Percentiles rank a stretch among this genome's conserved stretches.
Evolutionary conservation across 1,139 yeast species (phyloP).

Genomic region (Candida gigantensis): DNA sequence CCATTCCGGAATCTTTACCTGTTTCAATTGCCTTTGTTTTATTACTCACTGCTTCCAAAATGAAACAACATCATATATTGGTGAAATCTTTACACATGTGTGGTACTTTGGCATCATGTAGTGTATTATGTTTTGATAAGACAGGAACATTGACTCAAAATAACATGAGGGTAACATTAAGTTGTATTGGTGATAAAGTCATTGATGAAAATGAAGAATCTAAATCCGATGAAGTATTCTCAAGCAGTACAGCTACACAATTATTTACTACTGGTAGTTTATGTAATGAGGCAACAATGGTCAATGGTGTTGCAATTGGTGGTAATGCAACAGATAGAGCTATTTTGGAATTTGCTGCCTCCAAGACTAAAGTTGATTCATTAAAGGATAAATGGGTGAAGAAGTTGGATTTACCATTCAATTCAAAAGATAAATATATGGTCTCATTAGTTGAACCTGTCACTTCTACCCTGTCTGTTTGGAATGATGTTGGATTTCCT

Average conservation of each 20-base stretch:
- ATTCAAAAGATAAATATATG: slow-evolving; percentile 53
- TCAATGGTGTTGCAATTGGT: slow-evolving; percentile 19
- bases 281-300: slow-evolving; percentile 40
- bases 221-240: slow-evolving; percentile 2
- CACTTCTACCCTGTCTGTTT: slow-evolving; percentile 14
- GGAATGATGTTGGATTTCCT: slow-evolving; percentile 16
- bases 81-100: slow-evolving; percentile 29
- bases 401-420: slow-evolving; percentile 41
- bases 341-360: slow-evolving; percentile 36
- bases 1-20: slow-evolving; percentile 40
- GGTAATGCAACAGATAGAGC: slow-evolving; percentile 57
- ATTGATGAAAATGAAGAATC: slow-evolving; percentile 18
- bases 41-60: slow-evolving; percentile 30
- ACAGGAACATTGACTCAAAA: slow-evolving; percentile 40
- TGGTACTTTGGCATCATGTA: slow-evolving; percentile 38
- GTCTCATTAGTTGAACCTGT: slow-evolving; percentile 26
- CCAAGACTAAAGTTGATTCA: slow-evolving; percentile 14
- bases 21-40: slow-evolving; percentile 37
- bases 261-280: slow-evolving; percentile 28
- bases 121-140: slow-evolving; percentile 37
- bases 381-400: slow-evolving; percentile 15
- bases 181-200: slow-evolving; percentile 22
- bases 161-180: slow-evolving; percentile 31
- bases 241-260: slow-evolving; percentile 40
- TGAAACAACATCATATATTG: slow-evolving; percentile 30